Conservation (phyloP, 2,329 filamentous ascomycete genomes). For the Zasmidium cellare region DNA sequence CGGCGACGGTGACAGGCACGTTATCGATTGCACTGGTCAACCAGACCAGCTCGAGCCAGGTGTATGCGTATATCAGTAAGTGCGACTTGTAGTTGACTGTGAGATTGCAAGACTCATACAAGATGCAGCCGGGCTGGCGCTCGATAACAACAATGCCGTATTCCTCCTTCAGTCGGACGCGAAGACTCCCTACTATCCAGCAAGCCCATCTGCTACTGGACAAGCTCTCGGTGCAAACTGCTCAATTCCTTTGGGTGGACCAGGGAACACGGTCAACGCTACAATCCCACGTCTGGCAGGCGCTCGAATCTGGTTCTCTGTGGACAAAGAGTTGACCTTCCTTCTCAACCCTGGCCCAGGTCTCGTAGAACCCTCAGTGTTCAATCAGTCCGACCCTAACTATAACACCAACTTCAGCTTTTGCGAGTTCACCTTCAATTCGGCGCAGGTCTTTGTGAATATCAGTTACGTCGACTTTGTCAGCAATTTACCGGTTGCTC, state of each 20-base stretch:
- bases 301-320: slow-evolving; percentile 40
- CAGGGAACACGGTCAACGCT: slow-evolving; percentile 34
- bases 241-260: slow-evolving; percentile 45
- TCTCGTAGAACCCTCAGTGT: slow-evolving; percentile 37
- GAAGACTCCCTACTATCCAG: slow-evolving; percentile 37
- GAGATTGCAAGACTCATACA: background rate
- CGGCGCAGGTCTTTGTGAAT: slow-evolving; percentile 48
- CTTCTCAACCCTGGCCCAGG: slow-evolving; percentile 38
- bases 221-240: slow-evolving; percentile 41
- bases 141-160: slow-evolving; percentile 35
- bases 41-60: slow-evolving; percentile 32
- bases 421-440: slow-evolving; percentile 51
- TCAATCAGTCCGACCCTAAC: slow-evolving; percentile 45
- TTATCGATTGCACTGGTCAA: slow-evolving; percentile 35
- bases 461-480: slow-evolving; percentile 42
- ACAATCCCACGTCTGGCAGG: slow-evolving; percentile 39
- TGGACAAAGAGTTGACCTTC: slow-evolving; percentile 34
- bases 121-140: slow-evolving; percentile 32
- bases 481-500: slow-evolving; percentile 43
- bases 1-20: slow-evolving; percentile 28
- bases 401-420: slow-evolving; percentile 48
- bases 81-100: background rate
- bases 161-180: slow-evolving; percentile 37
- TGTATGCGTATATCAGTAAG: slow-evolving; percentile 53
- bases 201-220: slow-evolving; percentile 32